Evolutionary conservation across 2,329 filamentous ascomycete species (phyloP).

Genomic region (Talaromyces sp.): DNA sequence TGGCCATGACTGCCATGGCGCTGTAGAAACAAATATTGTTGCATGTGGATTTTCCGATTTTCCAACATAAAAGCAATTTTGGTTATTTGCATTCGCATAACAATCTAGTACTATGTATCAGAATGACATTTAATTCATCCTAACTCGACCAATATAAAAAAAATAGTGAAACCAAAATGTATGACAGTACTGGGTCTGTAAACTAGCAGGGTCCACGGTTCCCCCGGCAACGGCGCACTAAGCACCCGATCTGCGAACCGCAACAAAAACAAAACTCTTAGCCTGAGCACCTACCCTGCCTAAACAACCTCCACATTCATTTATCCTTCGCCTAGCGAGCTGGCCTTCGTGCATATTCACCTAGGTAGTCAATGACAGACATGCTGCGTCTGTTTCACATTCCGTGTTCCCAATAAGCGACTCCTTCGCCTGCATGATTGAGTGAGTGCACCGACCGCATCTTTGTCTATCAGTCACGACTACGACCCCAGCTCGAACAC

Average conservation of each 20-base stretch:
- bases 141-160: too few relatives aligned
- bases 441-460: not conserved
- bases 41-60: not conserved
- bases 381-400: not conserved
- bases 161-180: too few relatives aligned
- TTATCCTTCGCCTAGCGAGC: not conserved
- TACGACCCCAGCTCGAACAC: not conserved
- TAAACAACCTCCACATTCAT: not conserved
- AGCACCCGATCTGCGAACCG: slow-evolving; percentile 11
- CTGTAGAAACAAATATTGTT: not conserved
- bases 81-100: not conserved
- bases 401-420: not conserved
- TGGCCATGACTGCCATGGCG: not conserved
- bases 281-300: not conserved
- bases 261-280: slow-evolving; percentile 5
- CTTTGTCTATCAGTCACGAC: not conserved
- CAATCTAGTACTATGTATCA: not conserved
- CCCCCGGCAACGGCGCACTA: slow-evolving; percentile 6
- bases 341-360: not conserved
- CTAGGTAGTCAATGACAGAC: not conserved
- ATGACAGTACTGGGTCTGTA: too few relatives aligned
- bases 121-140: not conserved
- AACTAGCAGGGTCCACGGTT: not conserved
- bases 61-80: not conserved
- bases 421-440: not conserved